Evolutionary conservation across 192 early-diverging fungal species (phyloP).

Genomic region (Linnemannia hyalina): DNA sequence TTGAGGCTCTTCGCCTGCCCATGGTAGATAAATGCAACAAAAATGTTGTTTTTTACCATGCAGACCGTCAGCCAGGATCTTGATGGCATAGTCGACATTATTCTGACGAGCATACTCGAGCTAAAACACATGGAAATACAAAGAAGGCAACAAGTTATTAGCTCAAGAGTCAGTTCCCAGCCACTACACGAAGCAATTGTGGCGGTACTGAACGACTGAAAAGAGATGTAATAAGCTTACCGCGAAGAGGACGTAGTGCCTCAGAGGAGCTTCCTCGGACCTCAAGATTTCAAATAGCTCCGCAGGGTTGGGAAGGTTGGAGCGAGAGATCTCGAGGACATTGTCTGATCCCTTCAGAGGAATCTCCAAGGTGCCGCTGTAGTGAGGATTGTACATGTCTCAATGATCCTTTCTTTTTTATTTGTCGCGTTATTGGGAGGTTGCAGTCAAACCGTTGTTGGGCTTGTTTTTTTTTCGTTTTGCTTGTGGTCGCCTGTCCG

Average conservation of each 20-base stretch:
- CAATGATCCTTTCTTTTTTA: background rate
- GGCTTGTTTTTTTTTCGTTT: background rate
- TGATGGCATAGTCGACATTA: slow-evolving; percentile 69
- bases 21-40: background rate
- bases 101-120: slow-evolving; percentile 82
- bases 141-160: background rate
- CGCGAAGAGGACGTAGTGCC: slow-evolving; percentile 79
- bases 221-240: slow-evolving; percentile 36
- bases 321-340: slow-evolving; percentile 79
- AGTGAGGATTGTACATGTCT: slow-evolving; percentile 31
- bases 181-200: no score
- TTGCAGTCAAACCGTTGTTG: background rate
- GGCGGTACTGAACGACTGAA: background rate
- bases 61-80: slow-evolving; percentile 69
- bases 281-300: slow-evolving; percentile 80
- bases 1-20: background rate
- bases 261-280: slow-evolving; percentile 71
- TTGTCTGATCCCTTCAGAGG: slow-evolving; percentile 73
- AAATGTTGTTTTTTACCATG: slow-evolving; percentile 37
- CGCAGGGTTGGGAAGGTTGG: slow-evolving; percentile 67
- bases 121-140: slow-evolving; percentile 34
- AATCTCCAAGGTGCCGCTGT: slow-evolving; percentile 63
- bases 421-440: slow-evolving; percentile 5
- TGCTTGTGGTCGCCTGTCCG: background rate
- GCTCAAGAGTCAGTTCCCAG: background rate